Percentiles rank a stretch among this genome's conserved stretches.
Evolutionary conservation across 2,329 filamentous ascomycete species (phyloP).

Genomic region (Colletotrichum limetticola): DNA sequence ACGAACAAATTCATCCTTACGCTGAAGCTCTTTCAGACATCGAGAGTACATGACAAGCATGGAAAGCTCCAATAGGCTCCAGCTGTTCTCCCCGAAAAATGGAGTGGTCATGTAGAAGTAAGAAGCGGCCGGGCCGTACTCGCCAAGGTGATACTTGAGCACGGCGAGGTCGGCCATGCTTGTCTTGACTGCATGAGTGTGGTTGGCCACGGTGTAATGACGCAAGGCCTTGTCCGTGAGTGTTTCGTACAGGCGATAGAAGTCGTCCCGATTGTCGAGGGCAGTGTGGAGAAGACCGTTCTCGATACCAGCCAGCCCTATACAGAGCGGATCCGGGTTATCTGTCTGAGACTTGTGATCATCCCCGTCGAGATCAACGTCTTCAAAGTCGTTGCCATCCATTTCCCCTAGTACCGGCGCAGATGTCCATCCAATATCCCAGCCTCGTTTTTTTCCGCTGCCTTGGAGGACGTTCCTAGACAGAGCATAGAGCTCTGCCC

Average conservation of each 20-base stretch:
- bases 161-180: slow-evolving; percentile 87
- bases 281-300: slow-evolving; percentile 69
- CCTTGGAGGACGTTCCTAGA: slow-evolving; percentile 84
- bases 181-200: slow-evolving; percentile 80
- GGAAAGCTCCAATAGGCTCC: slow-evolving; percentile 82
- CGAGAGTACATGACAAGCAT: slow-evolving; percentile 88
- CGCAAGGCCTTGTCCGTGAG: slow-evolving; percentile 87
- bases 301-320: slow-evolving; percentile 55
- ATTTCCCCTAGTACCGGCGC: slow-evolving; percentile 61
- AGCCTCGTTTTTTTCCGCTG: slow-evolving; percentile 76
- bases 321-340: slow-evolving; percentile 31
- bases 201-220: slow-evolving; percentile 83
- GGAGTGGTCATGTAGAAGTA: slow-evolving; percentile 84
- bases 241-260: slow-evolving; percentile 75
- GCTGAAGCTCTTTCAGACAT: slow-evolving; percentile 81
- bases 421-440: slow-evolving; percentile 80
- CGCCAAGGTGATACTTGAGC: slow-evolving; percentile 80
- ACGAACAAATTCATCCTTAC: slow-evolving; percentile 82
- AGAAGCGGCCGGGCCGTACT: slow-evolving; percentile 78
- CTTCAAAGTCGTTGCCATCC: slow-evolving; percentile 63
- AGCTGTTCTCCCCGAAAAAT: slow-evolving; percentile 81
- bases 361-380: slow-evolving; percentile 64
- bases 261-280: slow-evolving; percentile 70
- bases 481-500: slow-evolving; percentile 84
- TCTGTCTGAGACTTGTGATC: slow-evolving; percentile 35